A percentile compares a stretch with the other conserved stretches of the same genome.
Conservation (phyloP, 805 yeast species). For the Yamadazyma paraphyllophila region DNA sequence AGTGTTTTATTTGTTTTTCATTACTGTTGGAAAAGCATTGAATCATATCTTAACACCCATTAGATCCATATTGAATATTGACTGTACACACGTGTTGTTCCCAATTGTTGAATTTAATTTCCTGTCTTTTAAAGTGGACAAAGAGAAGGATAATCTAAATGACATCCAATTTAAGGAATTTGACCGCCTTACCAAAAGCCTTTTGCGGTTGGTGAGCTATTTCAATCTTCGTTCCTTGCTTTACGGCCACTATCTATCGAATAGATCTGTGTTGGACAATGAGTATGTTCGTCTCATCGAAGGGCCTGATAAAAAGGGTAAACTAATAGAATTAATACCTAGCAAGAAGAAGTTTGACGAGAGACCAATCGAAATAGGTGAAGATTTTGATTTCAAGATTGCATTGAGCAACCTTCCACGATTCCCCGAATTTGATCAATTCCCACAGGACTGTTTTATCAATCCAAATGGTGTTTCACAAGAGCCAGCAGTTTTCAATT, state of each 20-base stretch:
- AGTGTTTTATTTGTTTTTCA: slow-evolving; percentile 33
- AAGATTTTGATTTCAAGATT: slow-evolving; percentile 11
- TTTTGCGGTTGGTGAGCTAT: slow-evolving; percentile 31
- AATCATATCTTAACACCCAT: slow-evolving; percentile 33
- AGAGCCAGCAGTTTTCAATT: slow-evolving; percentile 8
- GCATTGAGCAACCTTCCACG: slow-evolving; percentile 18
- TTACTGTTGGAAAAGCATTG: slow-evolving; percentile 34
- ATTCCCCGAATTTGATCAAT: slow-evolving; percentile 16
- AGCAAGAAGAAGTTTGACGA: slow-evolving; percentile 15
- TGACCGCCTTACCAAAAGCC: slow-evolving; percentile 20
- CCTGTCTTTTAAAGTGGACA: slow-evolving; percentile 17
- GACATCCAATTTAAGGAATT: slow-evolving; percentile 21
- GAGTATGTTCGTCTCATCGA: slow-evolving; percentile 15
- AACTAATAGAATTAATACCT: slow-evolving; percentile 17
- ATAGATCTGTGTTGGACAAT: slow-evolving; percentile 20
- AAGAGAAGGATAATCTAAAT: slow-evolving; percentile 14
- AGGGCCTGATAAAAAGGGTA: slow-evolving; percentile 14
- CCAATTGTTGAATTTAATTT: slow-evolving; percentile 31
- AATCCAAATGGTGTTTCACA: slow-evolving; percentile 2
- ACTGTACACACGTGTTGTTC: slow-evolving; percentile 31
- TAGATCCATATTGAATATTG: slow-evolving; percentile 33
- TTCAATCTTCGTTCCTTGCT: slow-evolving; percentile 31
- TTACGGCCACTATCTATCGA: slow-evolving; percentile 23
- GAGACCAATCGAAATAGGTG: slow-evolving; percentile 7
- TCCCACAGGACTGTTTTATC: slow-evolving; percentile 9